These are phyloP conservation scores for Aspergillus vadensis DNA, from an alignment of 2,329 filamentous ascomycete genomes.

Conservation along the genomic window DNA sequence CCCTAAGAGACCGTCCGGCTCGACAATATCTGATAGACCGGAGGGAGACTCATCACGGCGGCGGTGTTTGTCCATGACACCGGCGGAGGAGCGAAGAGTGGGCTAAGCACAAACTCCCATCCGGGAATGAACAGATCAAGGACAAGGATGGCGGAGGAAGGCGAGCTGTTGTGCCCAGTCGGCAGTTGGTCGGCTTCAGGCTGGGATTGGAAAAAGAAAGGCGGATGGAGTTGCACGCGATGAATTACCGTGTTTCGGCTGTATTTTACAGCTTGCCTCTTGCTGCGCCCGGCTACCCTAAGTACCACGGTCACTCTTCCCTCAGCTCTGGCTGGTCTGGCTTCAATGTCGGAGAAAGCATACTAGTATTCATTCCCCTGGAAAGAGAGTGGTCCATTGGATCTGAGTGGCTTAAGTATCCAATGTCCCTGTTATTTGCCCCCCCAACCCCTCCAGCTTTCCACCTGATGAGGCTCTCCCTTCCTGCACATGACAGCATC, in stretches of 20 bases:
- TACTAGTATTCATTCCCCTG: too few species aligned
- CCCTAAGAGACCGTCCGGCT: conserved; percentile 49
- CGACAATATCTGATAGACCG: conserved; percentile 44
- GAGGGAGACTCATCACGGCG: conserved; percentile 51
- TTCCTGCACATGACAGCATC: conserved; percentile 12
- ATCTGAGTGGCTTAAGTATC: not conserved
- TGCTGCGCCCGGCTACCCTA: conserved; percentile 1
- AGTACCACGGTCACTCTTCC: not conserved
- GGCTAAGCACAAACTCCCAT: conserved; percentile 31
- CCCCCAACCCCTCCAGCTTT: not conserved
- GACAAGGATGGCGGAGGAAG: conserved; percentile 12
- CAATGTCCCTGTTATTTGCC: not conserved
- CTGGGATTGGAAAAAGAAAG: conserved; percentile 14
- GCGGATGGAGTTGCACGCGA: conserved; percentile 28
- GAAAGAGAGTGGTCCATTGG: not conserved
- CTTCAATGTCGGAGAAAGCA: not conserved
- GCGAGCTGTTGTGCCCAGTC: not conserved
- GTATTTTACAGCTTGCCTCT: conserved; percentile 26
- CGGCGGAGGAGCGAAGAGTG: conserved; percentile 23
- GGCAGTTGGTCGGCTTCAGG: conserved; percentile 11
- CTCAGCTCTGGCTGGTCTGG: not conserved
- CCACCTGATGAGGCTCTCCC: not conserved
- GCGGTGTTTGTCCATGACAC: conserved; percentile 48
- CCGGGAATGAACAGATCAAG: conserved; percentile 14
- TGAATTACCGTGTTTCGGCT: conserved; percentile 36